These are phyloP conservation scores for Graphium sp. DNA, from an alignment of 2,329 filamentous ascomycete species.

Conservation along the genomic window DNA sequence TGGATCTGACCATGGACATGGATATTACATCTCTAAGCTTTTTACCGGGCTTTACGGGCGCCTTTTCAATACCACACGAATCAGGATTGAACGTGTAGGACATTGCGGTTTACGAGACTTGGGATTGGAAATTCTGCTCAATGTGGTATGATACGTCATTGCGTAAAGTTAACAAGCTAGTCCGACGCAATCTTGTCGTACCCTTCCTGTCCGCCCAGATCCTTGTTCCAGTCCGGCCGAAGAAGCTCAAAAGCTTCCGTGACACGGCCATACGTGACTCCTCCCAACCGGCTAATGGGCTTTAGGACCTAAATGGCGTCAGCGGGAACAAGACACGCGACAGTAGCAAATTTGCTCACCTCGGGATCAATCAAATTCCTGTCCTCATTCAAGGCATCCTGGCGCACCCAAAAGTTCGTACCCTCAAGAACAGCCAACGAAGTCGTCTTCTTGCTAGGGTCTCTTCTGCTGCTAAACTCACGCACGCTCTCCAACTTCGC, in stretches of 20 bases:
- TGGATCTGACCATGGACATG: too few species aligned
- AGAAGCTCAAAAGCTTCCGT: conserved; percentile 57
- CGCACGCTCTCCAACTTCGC: conserved; percentile 56
- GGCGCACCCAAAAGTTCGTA: conserved; percentile 71
- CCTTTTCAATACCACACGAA: too few species aligned
- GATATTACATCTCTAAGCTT: too few species aligned
- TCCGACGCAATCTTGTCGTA: conserved; percentile 36
- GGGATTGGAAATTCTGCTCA: too few species aligned
- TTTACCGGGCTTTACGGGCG: too few species aligned
- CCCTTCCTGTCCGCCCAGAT: conserved; percentile 34
- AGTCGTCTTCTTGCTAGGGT: conserved; percentile 57
- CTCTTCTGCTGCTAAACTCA: conserved; percentile 60
- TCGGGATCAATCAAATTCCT: conserved; percentile 55
- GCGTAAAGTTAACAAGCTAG: too few species aligned
- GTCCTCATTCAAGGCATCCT: conserved; percentile 73
- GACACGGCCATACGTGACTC: conserved; percentile 65
- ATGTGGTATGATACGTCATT: too few species aligned
- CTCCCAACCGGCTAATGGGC: conserved; percentile 65
- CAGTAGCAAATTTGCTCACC: too few species aligned
- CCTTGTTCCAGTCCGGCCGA: conserved; percentile 38
- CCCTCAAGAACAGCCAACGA: conserved; percentile 68
- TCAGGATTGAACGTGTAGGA: too few species aligned
- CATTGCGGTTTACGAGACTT: too few species aligned
- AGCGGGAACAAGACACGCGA: too few species aligned
- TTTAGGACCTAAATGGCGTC: conserved; percentile 59